Percentiles rank a stretch among this genome's conserved stretches.
Conservation (phyloP, 352 stramenopile species). For the Pythium vanterpoolii region DNA sequence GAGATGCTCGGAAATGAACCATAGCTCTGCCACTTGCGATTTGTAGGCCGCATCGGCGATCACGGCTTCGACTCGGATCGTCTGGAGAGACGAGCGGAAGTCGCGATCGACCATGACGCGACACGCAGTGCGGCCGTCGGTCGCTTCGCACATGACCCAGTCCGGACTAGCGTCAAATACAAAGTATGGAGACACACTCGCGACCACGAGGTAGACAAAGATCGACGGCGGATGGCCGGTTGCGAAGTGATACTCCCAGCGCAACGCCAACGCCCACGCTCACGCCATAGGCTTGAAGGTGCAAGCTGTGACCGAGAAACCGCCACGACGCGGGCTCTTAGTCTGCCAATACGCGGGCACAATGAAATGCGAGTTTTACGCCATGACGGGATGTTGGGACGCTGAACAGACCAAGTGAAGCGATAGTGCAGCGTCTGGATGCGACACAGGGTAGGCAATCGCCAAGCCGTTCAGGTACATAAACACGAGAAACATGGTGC, state of each 20-base stretch:
- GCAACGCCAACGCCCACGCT: not conserved
- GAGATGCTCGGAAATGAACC: not conserved
- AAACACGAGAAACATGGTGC: not conserved
- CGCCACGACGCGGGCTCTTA: not conserved
- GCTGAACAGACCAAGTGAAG: not conserved
- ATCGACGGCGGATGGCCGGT: not conserved
- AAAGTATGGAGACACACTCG: not conserved
- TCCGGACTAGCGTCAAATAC: not conserved
- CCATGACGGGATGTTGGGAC: not conserved
- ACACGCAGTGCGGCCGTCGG: not conserved
- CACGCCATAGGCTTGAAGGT: not conserved
- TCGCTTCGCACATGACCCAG: not conserved
- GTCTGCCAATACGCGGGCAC: not conserved
- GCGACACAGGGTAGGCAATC: not conserved
- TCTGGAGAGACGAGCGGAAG: not conserved
- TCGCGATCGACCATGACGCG: not conserved
- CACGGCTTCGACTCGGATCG: not conserved
- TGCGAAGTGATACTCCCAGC: not conserved
- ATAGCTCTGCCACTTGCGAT: not conserved
- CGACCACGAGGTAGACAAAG: not conserved
- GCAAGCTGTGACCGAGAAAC: not conserved
- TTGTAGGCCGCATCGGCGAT: not conserved
- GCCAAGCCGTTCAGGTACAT: not conserved
- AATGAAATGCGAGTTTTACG: not conserved
- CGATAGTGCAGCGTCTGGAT: not conserved